phyloP scores from a whole-genome alignment of 345 rosid species.

The Geranium brycei region DNA sequence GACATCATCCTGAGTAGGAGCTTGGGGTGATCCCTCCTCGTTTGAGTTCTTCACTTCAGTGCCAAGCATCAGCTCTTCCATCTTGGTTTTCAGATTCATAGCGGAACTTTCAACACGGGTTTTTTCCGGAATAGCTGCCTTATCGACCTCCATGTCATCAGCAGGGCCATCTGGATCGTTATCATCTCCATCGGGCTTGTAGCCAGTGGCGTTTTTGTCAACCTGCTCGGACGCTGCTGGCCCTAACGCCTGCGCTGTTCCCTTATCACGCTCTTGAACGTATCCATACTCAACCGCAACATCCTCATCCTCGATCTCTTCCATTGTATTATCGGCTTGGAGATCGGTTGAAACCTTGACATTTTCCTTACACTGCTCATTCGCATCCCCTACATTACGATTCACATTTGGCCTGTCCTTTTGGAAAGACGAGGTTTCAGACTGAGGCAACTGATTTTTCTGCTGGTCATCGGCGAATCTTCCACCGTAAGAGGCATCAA shows the following conservation, averaged over 20 bases:
- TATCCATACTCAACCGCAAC: conserved; percentile 67
- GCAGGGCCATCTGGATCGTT: conserved; percentile 27
- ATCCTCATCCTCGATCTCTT: conserved; percentile 63
- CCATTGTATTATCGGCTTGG: conserved; percentile 31
- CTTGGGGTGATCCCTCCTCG: conserved; percentile 23
- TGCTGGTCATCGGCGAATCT: conserved; percentile 33
- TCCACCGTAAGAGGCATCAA: conserved; percentile 38
- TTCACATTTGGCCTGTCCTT: conserved; percentile 61
- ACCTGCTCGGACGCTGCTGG: conserved; percentile 81
- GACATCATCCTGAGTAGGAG: conserved; percentile 19
- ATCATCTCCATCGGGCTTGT: conserved; percentile 37
- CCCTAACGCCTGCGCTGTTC: conserved; percentile 78
- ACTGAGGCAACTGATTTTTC: conserved; percentile 26
- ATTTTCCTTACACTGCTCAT: conserved; percentile 91
- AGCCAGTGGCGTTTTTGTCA: conserved; percentile 32
- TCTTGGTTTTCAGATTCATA: conserved; percentile 21
- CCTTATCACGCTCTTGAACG: conserved; percentile 58
- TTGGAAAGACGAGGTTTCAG: conserved; percentile 31
- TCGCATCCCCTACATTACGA: conserved; percentile 72
- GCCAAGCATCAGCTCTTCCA: conserved; percentile 26
- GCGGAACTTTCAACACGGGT: conserved; percentile 22
- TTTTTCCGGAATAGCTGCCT: conserved; percentile 29
- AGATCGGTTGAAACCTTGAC: conserved; percentile 57
- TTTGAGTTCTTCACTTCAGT: conserved; percentile 26
- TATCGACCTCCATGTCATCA: conserved; percentile 55